These are phyloP conservation scores for Ramalina intermedia DNA, from an alignment of 495 filamentous ascomycete species.

Conservation along the genomic window DNA sequence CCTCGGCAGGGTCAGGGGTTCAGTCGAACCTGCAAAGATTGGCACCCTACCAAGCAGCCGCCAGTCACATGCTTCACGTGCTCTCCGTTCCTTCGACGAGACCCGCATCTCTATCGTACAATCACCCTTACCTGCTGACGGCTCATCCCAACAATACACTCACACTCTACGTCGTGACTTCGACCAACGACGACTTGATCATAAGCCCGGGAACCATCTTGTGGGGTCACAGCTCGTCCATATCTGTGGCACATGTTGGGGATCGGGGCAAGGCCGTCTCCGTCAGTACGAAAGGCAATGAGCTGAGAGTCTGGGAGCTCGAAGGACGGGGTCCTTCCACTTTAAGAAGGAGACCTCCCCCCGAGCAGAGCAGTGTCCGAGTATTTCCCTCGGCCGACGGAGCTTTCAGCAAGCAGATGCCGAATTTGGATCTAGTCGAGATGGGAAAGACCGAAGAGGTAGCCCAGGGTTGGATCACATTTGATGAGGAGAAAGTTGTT, in stretches of 20 bases:
- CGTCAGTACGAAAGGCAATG: conserved; percentile 65
- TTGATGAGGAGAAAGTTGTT: conserved; percentile 88
- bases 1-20: conserved; percentile 19
- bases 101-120: conserved; percentile 70
- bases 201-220: conserved; percentile 65
- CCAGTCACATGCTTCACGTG: neutral
- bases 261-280: conserved; percentile 82
- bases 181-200: conserved; percentile 46
- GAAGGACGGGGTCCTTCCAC: conserved; percentile 51
- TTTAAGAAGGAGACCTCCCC: conserved; percentile 21
- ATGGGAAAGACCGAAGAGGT: conserved; percentile 12
- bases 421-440: conserved; percentile 6
- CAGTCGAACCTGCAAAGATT: conserved; percentile 11
- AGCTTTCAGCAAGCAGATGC: neutral
- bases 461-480: conserved; percentile 60
- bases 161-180: conserved; percentile 72
- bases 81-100: conserved; percentile 14
- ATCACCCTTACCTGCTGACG: conserved; percentile 80
- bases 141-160: conserved; percentile 88
- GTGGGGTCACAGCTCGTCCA: conserved; percentile 89
- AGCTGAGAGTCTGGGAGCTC: conserved; percentile 88
- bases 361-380: conserved; percentile 38
- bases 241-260: conserved; percentile 74
- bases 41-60: conserved; percentile 8
- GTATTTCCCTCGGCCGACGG: conserved; percentile 27